A percentile compares a stretch with the other conserved stretches of the same genome.
Conservation (phyloP, 1,139 yeast genomes). For the Torulaspora globosa region DNA sequence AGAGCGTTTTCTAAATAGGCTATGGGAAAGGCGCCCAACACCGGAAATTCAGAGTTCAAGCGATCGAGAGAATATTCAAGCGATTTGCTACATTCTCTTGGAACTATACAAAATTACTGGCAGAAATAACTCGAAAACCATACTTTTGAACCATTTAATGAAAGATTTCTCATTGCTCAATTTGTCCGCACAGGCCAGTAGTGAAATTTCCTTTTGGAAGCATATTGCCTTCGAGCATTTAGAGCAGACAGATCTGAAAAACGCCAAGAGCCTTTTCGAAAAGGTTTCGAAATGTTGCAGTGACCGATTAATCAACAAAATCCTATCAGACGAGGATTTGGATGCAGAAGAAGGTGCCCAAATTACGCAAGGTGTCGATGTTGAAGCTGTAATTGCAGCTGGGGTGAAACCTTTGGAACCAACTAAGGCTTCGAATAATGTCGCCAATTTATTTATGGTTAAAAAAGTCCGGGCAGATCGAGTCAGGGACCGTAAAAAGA, state of each 20-base stretch:
- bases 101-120: constrained; percentile 26
- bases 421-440: constrained; percentile 23
- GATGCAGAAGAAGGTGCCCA: constrained; percentile 32
- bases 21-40: constrained; percentile 4
- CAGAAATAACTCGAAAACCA: constrained; percentile 24
- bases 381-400: constrained; percentile 38
- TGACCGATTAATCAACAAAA: constrained; percentile 16
- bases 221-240: constrained; percentile 48
- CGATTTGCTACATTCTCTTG: constrained; percentile 25
- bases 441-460: constrained; percentile 21
- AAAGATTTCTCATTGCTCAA: background rate
- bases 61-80: constrained; percentile 5
- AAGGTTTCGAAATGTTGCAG: constrained; percentile 16
- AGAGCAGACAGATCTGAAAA: constrained; percentile 33
- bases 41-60: background rate
- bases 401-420: constrained; percentile 41
- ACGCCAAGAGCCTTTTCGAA: constrained; percentile 32
- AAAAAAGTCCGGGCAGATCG: constrained; percentile 24
- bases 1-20: constrained; percentile 25
- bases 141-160: constrained; percentile 19
- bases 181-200: background rate
- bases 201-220: constrained; percentile 43
- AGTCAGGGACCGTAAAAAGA: constrained; percentile 42
- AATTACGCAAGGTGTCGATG: constrained; percentile 43
- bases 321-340: constrained; percentile 16